Evolutionary conservation across 805 yeast species (phyloP).

Genomic region (Torulaspora indica): DNA sequence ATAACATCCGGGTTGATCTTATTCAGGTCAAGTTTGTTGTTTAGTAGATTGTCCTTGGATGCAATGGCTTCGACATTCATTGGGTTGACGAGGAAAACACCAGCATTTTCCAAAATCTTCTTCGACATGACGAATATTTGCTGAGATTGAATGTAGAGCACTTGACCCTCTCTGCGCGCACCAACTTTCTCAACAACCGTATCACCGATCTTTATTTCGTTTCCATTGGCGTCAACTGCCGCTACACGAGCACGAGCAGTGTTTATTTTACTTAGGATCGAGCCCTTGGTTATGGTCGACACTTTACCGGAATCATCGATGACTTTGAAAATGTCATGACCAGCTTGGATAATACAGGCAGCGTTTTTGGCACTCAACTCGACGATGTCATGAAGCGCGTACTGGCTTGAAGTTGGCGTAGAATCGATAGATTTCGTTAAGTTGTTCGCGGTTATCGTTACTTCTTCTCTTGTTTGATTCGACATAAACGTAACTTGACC

Average conservation of each 20-base stretch:
- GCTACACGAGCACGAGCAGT: constrained; percentile 70
- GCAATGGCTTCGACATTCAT: constrained; percentile 76
- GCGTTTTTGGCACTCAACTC: constrained; percentile 80
- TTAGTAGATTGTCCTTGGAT: constrained; percentile 64
- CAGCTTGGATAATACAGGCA: constrained; percentile 87
- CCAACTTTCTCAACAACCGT: constrained; percentile 82
- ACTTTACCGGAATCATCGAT: constrained; percentile 78
- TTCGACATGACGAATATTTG: constrained; percentile 75
- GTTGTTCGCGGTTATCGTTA: constrained; percentile 89
- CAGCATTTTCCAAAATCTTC: constrained; percentile 76
- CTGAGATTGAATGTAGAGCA: constrained; percentile 80
- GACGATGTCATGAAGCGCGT: constrained; percentile 83
- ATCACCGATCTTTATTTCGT: constrained; percentile 84
- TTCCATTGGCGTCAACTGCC: constrained; percentile 81
- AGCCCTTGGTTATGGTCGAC: constrained; percentile 64
- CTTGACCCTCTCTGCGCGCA: constrained; percentile 82
- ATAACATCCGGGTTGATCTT: constrained; percentile 76
- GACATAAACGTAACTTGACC: constrained; percentile 87
- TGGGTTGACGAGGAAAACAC: constrained; percentile 80
- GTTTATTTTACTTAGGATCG: constrained; percentile 76
- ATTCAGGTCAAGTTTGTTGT: constrained; percentile 55
- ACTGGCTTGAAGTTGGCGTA: constrained; percentile 67
- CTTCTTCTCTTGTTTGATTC: constrained; percentile 82
- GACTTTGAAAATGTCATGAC: constrained; percentile 77
- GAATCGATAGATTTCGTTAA: constrained; percentile 89